Conservation (phyloP, 192 early-diverging fungal species). For the Haplosporangium gracile region DNA sequence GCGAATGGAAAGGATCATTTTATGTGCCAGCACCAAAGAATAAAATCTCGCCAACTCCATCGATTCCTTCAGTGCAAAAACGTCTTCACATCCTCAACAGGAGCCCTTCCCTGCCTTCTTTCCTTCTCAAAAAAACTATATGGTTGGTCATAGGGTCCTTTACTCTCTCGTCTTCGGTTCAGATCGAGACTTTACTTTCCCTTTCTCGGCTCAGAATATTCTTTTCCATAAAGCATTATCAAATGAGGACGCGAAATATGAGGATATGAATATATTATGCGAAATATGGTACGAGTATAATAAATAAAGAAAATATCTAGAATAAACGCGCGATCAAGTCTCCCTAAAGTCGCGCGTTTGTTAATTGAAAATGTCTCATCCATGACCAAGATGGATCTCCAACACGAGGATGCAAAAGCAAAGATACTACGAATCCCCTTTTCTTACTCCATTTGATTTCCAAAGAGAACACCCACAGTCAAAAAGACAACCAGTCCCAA, state of each 20-base stretch:
- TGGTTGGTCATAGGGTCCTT: neutral
- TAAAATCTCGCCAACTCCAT: neutral
- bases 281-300: neutral
- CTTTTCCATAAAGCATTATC: neutral
- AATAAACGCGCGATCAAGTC: neutral
- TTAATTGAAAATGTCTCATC: no score
- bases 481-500: slow-evolving; percentile 43
- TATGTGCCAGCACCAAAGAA: neutral
- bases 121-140: neutral
- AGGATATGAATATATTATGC: neutral
- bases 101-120: neutral
- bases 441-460: slow-evolving; percentile 16
- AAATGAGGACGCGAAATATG: neutral
- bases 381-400: neutral
- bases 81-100: neutral
- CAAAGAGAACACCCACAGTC: slow-evolving; percentile 45
- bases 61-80: neutral
- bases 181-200: neutral
- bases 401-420: neutral
- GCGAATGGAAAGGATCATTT: neutral
- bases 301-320: neutral
- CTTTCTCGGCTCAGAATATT: neutral
- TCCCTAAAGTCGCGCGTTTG: neutral
- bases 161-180: neutral
- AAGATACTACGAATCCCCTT: neutral